Evolutionary conservation across 2,329 filamentous ascomycete species (phyloP), one percentile per base, ranked within the genome.

Genomic region (Teratosphaeria nubilosa): DNA sequence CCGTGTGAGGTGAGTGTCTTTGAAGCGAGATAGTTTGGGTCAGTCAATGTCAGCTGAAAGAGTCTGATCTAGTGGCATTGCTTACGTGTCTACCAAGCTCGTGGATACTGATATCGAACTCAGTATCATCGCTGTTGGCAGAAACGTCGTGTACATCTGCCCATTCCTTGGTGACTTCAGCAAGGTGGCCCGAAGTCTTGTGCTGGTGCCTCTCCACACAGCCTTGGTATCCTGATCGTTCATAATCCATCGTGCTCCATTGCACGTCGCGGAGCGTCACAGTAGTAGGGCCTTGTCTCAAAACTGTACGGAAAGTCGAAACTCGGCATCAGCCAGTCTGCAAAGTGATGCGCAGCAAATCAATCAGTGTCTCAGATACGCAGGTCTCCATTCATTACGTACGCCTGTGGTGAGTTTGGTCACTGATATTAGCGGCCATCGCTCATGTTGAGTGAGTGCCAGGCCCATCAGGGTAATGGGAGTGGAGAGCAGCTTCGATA

Each of bases 321-420:
- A 59, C 80, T 78, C 0, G 78, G 78, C 70, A 80, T 79, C 24
- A 80, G 67, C 77, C 78, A 81, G 14, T 72, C 34, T 41, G 16
- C 10, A 11, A 41, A n/a, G 34, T 30, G 27, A 30, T 30, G 27
- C 5, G 27, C 27, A 30, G 7, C 27, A 30, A 30, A 30, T 30
- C 27, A 30, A 30, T 30, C 27, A 30, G 27, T 30, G 27, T 30
- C 27, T 30, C 27, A 30, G 27, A 7, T 7, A 30, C 3, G 27
- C 27, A 30, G 27, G 3, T 2, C 7, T 30, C 27, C 27, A 7
- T 30, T 7, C 5, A 30, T 30, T 41, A 41, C 13, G 13, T n/a
- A 41, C 34, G 66, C 7, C 66, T 66, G 34, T 77, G 72, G n/a
- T 72, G 66, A 11, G 71, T 37, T 62, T 69, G 53, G 70, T 64